These are phyloP conservation scores for Pyrrhoderma lamaoense DNA, from an alignment of 1,284 basidiomycete species.

Conservation along the genomic window DNA sequence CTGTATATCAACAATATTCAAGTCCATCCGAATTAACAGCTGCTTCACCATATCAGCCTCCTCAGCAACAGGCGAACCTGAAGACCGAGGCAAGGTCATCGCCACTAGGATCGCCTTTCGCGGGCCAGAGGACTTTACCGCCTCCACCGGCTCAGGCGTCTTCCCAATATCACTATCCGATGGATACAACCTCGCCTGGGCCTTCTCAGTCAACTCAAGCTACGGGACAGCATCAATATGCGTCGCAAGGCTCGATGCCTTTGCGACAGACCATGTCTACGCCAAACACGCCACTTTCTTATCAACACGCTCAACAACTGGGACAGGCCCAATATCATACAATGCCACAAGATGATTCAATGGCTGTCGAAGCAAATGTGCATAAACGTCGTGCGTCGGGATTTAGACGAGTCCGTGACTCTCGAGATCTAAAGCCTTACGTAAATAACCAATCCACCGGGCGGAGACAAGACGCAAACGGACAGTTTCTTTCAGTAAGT, in stretches of 20 bases:
- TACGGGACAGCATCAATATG: constrained; percentile 32
- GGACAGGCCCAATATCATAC: constrained; percentile 45
- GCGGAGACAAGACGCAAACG: constrained; percentile 60
- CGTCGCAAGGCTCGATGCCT: constrained; percentile 32
- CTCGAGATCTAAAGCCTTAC: constrained; percentile 63
- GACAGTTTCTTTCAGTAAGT: constrained; percentile 57
- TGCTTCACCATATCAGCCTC: constrained; percentile 42
- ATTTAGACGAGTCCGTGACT: constrained; percentile 62
- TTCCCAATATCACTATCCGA: constrained; percentile 36
- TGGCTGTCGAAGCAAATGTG: constrained; percentile 63
- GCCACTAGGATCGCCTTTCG: constrained; percentile 45
- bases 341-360: constrained; percentile 45
- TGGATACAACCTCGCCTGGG: constrained; percentile 56
- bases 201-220: constrained; percentile 39
- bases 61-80: constrained; percentile 43
- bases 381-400: constrained; percentile 62
- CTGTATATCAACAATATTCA: constrained; percentile 40
- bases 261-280: constrained; percentile 48
- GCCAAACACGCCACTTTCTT: constrained; percentile 63
- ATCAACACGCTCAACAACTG: constrained; percentile 43
- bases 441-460: constrained; percentile 50
- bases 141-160: constrained; percentile 32
- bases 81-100: constrained; percentile 50
- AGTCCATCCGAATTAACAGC: constrained; percentile 42
- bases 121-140: constrained; percentile 22